Evolutionary conservation across 2,329 filamentous ascomycete species (phyloP).

Genomic region (Talaromyces sp.): DNA sequence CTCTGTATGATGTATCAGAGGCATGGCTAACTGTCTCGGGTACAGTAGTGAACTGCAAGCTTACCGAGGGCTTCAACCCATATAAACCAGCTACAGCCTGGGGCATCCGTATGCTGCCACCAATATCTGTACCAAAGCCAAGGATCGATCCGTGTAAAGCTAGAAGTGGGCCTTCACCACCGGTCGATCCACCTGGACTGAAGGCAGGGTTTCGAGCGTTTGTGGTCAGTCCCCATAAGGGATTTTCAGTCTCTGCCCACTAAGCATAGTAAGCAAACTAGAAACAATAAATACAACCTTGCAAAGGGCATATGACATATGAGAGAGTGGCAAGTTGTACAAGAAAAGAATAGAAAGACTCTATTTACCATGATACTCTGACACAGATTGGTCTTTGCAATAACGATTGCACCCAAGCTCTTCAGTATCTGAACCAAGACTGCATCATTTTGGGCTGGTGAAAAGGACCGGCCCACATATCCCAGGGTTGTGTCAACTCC

Average conservation of each 20-base stretch:
- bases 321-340: no score
- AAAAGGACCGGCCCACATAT: conserved; percentile 56
- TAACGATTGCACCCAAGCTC: conserved; percentile 54
- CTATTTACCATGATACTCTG: conserved; percentile 58
- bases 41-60: conserved; percentile 10
- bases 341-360: no score
- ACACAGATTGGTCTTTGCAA: conserved; percentile 57
- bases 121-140: conserved; percentile 57
- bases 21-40: background rate
- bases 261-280: conserved; percentile 21
- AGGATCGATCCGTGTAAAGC: conserved; percentile 46
- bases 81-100: conserved; percentile 53
- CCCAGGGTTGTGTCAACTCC: conserved; percentile 62
- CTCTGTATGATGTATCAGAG: conserved; percentile 45
- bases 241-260: conserved; percentile 60
- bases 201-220: conserved; percentile 49
- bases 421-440: conserved; percentile 54
- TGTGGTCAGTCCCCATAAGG: conserved; percentile 54
- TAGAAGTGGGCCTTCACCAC: conserved; percentile 49
- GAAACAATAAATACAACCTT: no score
- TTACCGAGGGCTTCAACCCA: conserved; percentile 49
- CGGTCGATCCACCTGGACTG: conserved; percentile 53
- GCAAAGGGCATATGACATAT: no score
- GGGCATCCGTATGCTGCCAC: conserved; percentile 56
- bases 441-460: conserved; percentile 54